Evolutionary conservation across 805 yeast species (phyloP).

Genomic region (Peterozyma toletana): DNA sequence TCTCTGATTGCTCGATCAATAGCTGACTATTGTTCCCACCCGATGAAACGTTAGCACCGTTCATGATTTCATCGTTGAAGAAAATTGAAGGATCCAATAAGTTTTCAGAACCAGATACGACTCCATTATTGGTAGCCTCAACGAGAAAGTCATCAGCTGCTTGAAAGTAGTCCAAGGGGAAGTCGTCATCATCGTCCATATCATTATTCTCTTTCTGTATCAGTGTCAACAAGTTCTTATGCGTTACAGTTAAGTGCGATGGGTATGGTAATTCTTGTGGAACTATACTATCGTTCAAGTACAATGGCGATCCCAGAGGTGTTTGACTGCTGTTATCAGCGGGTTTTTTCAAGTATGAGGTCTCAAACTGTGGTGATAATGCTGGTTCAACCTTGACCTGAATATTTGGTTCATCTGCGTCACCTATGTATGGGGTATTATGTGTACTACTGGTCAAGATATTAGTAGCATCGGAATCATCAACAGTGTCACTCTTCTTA

Average conservation of each 20-base stretch:
- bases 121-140: constrained; percentile 7
- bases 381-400: not conserved
- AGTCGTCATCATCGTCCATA: constrained; percentile 47
- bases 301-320: constrained; percentile 5
- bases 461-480: not conserved
- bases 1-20: constrained; percentile 10
- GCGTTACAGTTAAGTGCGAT: not conserved
- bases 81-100: constrained; percentile 19
- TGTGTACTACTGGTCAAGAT: not conserved
- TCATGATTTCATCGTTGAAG: constrained; percentile 13
- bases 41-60: not conserved
- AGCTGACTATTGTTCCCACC: constrained; percentile 1
- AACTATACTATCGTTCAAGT: constrained; percentile 9
- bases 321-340: not conserved
- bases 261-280: constrained; percentile 6
- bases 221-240: not conserved
- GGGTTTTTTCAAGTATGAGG: not conserved
- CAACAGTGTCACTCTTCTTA: not conserved
- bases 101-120: constrained; percentile 6
- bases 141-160: constrained; percentile 28
- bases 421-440: constrained; percentile 7
- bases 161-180: constrained; percentile 65
- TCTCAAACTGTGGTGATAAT: not conserved
- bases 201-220: not conserved
- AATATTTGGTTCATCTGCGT: constrained; percentile 9